Evolutionary conservation across 2,329 filamentous ascomycete genomes (phyloP), one percentile per base, ranked within the genome.

Genomic region (Paecilomyces sp.): DNA sequence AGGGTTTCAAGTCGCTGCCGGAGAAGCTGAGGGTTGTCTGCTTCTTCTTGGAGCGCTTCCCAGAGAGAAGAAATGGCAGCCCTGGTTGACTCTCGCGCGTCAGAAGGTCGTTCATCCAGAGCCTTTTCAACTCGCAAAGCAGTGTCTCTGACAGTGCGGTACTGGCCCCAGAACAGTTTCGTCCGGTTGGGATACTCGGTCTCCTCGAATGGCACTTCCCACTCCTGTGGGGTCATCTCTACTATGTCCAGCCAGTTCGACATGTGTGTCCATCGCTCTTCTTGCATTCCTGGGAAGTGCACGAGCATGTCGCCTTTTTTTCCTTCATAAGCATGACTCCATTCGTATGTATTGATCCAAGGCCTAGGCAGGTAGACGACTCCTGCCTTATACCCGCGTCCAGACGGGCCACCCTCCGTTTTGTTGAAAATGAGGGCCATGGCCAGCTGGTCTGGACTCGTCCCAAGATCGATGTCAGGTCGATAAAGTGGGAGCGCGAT

Each of bases 281-380:
- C 64, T 15, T 62, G 62, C 1, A 68, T 56, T 8, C 70, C 70
- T 0, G 70, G 67, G 41, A 71, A 71, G 59, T 73, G 71, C 15
- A 73, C 68, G 3, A 72, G 63, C 22, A 72, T 57, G 57, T 72
- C 65, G 1, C 70, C 71, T 22, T 56, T 60, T n/a, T 62, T 56
- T 13, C 67, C 66, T 58, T 67, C 67, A 60, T 68, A 68, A n/a
- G 64, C 66, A 33, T 66, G 65, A n/a, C 58, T 55, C 64, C 65
- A 67, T 41, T 68, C 65, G 52, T 70, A 70, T 2, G 67, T 62
- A 41, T 70, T 70, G 51, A 70, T 69, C 68, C 68, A 69, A 25
- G 64, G 61, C 13, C 64, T 61, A 54, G 67, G 67, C 11, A 68
- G 59, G 34, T 66, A 68, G 11, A 54, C 56, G 31, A 65, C 58